phyloP scores from a whole-genome alignment of 148 eudicot species.

The Salicornia ramosissima region DNA sequence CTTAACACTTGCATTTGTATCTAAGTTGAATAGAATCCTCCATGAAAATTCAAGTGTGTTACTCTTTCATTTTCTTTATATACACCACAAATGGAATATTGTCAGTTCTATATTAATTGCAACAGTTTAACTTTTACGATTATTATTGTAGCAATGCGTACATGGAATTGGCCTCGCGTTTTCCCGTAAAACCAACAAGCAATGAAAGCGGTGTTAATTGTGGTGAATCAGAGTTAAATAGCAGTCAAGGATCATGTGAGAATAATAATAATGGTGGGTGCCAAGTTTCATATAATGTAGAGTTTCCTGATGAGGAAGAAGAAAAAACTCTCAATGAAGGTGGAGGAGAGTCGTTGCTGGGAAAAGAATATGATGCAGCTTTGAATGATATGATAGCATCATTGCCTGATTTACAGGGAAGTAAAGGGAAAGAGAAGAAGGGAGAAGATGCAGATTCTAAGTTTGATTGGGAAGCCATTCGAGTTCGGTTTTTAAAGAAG shows the following conservation, averaged over 20 bases:
- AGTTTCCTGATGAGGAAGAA: conserved; percentile 15
- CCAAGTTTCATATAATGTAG: not conserved
- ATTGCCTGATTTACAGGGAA: conserved; percentile 9
- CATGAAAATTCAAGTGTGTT: too few species aligned
- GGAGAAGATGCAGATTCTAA: not conserved
- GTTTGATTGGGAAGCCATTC: conserved; percentile 28
- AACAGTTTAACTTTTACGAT: too few species aligned
- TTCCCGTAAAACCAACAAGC: conserved; percentile 16
- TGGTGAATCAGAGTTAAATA: not conserved
- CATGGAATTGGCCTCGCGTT: conserved; percentile 22
- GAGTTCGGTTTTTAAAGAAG: conserved; percentile 6
- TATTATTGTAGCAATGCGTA: conserved; percentile 28
- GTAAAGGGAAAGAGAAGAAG: conserved; percentile 17
- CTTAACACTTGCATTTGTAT: too few species aligned
- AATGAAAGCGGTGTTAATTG: not conserved
- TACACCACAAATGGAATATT: too few species aligned
- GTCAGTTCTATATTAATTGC: too few species aligned
- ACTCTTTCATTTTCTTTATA: too few species aligned
- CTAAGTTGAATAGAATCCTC: too few species aligned
- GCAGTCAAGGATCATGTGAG: conserved; percentile 11
- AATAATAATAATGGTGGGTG: not conserved
- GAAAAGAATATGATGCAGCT: conserved; percentile 18
- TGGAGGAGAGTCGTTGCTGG: not conserved
- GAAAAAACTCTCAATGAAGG: not conserved
- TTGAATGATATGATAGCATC: conserved; percentile 21